Evolutionary conservation across 805 yeast genomes (phyloP).

Genomic region (Wickerhamomyces canadensis): DNA sequence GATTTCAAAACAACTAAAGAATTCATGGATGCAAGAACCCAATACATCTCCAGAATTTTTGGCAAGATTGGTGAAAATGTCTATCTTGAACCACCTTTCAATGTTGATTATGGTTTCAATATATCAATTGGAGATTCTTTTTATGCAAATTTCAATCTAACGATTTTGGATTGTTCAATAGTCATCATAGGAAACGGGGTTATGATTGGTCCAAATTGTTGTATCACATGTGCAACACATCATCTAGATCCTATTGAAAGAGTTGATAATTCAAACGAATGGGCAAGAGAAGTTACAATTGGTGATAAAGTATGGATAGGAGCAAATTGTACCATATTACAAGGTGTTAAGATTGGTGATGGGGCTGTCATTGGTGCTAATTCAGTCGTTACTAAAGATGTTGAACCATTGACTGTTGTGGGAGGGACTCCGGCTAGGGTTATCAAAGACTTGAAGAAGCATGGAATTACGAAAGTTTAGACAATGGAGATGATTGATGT

Average conservation of each 20-base stretch:
- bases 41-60: constrained; percentile 34
- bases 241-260: constrained; percentile 47
- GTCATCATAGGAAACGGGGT: constrained; percentile 58
- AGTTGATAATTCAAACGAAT: constrained; percentile 35
- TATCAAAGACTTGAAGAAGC: constrained; percentile 20
- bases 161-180: constrained; percentile 52
- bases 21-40: constrained; percentile 31
- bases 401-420: constrained; percentile 49
- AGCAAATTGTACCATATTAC: constrained; percentile 45
- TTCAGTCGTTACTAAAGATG: constrained; percentile 51
- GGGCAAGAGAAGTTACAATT: constrained; percentile 49
- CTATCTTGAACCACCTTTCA: constrained; percentile 53
- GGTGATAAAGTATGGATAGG: constrained; percentile 72
- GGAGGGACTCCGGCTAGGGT: constrained; percentile 62
- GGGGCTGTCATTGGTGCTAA: constrained; percentile 64
- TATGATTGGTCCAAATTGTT: constrained; percentile 57
- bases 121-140: constrained; percentile 49
- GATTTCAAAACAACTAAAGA: constrained; percentile 23
- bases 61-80: constrained; percentile 40
- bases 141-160: constrained; percentile 52
- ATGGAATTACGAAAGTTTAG: no score
- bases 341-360: constrained; percentile 64
- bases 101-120: constrained; percentile 65
- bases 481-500: no score
- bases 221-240: constrained; percentile 59